Percentiles rank a stretch among this genome's conserved stretches.
Evolutionary conservation across 2,329 filamentous ascomycete species (phyloP).

Genomic region (Sordariomycetes sp.): DNA sequence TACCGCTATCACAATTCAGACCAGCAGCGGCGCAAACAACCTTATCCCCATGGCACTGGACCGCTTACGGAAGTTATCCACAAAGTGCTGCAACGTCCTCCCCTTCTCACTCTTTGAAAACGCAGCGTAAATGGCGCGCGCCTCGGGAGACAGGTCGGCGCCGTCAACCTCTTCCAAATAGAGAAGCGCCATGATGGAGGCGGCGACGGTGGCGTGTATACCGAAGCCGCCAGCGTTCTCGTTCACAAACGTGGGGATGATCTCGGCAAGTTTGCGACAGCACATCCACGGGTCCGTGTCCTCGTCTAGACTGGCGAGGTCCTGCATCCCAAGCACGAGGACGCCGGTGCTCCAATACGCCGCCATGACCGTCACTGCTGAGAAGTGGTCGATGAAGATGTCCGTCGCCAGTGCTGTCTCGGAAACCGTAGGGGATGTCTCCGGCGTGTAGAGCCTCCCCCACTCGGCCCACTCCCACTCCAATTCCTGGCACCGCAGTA

Average conservation of each 20-base stretch:
- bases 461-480: not conserved
- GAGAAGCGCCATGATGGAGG: slow-evolving; percentile 7
- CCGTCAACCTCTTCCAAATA: slow-evolving; percentile 6
- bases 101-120: not conserved
- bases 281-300: slow-evolving; percentile 6
- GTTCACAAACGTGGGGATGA: slow-evolving; percentile 8
- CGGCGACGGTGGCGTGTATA: slow-evolving; percentile 6
- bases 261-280: slow-evolving; percentile 8
- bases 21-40: not conserved
- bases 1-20: too few relatives aligned
- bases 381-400: slow-evolving; percentile 6
- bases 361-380: slow-evolving; percentile 6
- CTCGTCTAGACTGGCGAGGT: not conserved
- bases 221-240: slow-evolving; percentile 7
- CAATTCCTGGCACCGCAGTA: not conserved
- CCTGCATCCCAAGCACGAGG: slow-evolving; percentile 5
- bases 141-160: not conserved
- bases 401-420: not conserved
- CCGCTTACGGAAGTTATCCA: not conserved
- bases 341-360: slow-evolving; percentile 7
- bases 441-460: not conserved
- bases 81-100: not conserved
- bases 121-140: not conserved
- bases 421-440: not conserved
- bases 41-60: not conserved